Conservation (phyloP, 345 rosid species). For the Syzygium oleosum region DNA sequence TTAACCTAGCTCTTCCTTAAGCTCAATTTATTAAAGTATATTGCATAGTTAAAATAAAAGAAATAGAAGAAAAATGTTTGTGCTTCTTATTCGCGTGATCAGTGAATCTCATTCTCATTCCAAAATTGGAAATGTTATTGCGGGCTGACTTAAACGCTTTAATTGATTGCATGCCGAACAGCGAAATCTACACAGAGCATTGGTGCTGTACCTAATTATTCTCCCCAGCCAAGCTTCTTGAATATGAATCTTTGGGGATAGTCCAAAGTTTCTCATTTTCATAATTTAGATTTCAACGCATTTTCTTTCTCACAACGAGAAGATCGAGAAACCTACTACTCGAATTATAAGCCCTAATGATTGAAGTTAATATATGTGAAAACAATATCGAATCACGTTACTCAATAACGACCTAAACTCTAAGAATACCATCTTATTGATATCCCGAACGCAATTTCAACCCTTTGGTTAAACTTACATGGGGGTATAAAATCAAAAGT, state of each 20-base stretch:
- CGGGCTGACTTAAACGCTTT: not conserved
- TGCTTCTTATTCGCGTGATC: not conserved
- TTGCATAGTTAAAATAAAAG: not conserved
- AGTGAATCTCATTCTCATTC: not conserved
- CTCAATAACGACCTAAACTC: not conserved
- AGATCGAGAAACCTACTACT: not conserved
- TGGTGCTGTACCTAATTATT: not conserved
- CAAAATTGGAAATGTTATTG: not conserved
- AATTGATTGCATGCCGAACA: not conserved
- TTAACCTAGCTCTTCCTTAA: not conserved
- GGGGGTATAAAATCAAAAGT: not conserved
- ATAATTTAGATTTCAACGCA: not conserved
- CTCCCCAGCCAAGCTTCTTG: not conserved
- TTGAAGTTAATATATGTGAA: not conserved
- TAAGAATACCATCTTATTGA: not conserved
- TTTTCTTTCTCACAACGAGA: not conserved
- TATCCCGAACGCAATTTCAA: not conserved
- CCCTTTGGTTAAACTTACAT: not conserved
- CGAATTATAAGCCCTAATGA: not conserved
- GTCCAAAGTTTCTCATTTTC: not conserved
- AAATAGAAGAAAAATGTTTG: not conserved
- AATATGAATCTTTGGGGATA: not conserved
- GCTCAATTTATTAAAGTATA: not conserved
- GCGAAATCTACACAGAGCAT: not conserved
- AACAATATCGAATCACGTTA: not conserved